Evolutionary conservation across 164 flowering plant genomes (phyloP).

Genomic region (Vitis labrusca): DNA sequence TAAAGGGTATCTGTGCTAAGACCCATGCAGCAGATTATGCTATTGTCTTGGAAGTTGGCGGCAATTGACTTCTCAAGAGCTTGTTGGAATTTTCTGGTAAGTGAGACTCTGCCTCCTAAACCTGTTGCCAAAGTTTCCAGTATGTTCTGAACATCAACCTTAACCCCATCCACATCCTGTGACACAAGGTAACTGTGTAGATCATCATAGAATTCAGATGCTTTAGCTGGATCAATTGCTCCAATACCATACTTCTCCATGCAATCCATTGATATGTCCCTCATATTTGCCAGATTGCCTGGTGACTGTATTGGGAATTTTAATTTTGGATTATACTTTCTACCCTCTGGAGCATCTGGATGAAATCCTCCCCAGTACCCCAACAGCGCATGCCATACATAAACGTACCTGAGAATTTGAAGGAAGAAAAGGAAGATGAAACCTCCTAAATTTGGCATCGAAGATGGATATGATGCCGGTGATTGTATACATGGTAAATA

Average conservation of each 20-base stretch:
- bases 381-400: constrained; percentile 73
- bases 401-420: constrained; percentile 47
- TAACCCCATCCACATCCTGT: constrained; percentile 64
- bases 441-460: constrained; percentile 1
- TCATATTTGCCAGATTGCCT: constrained; percentile 39
- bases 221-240: constrained; percentile 46
- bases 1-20: constrained; percentile 58
- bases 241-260: constrained; percentile 69
- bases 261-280: constrained; percentile 45
- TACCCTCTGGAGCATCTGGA: constrained; percentile 41
- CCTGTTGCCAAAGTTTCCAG: constrained; percentile 50
- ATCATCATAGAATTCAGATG: constrained; percentile 55
- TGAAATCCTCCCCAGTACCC: constrained; percentile 74
- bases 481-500: too few species aligned
- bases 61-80: constrained; percentile 61
- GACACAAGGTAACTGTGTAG: constrained; percentile 58
- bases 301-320: constrained; percentile 51
- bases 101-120: constrained; percentile 52
- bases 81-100: constrained; percentile 52
- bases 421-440: not conserved
- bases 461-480: too few species aligned
- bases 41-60: constrained; percentile 55
- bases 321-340: constrained; percentile 42
- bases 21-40: constrained; percentile 75
- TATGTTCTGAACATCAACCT: constrained; percentile 69